Conservation (phyloP, 2,329 filamentous ascomycete genomes). For the Fusarium anthophilum region DNA sequence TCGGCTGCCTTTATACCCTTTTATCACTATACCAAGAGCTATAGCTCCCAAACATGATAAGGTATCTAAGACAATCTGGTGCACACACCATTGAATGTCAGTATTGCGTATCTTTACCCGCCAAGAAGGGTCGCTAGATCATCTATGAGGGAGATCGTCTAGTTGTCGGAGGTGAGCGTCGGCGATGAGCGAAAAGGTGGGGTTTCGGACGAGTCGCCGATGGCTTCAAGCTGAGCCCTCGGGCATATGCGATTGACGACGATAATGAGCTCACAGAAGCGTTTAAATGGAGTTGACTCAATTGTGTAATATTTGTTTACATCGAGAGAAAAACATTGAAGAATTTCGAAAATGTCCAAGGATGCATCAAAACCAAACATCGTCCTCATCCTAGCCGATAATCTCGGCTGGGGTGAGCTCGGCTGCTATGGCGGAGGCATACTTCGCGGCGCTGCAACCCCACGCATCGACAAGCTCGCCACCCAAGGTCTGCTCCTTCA, state of each 20-base stretch:
- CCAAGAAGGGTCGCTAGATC: background rate
- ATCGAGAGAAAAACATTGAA: background rate
- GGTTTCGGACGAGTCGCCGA: constrained; percentile 1
- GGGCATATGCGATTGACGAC: background rate
- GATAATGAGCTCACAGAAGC: background rate
- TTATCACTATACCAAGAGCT: background rate
- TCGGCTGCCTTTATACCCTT: background rate
- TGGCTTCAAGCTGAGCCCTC: background rate
- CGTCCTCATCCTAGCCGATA: constrained; percentile 49
- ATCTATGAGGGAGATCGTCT: background rate
- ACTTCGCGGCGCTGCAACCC: constrained; percentile 47
- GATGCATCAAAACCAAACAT: constrained; percentile 42
- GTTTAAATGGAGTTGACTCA: background rate
- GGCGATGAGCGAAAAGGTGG: constrained; percentile 34
- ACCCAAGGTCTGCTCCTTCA: constrained; percentile 46
- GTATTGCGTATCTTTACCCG: constrained; percentile 3
- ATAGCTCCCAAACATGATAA: background rate
- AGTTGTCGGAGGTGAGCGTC: constrained; percentile 32
- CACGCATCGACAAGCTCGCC: constrained; percentile 47
- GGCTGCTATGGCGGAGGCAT: constrained; percentile 48
- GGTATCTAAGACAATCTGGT: background rate
- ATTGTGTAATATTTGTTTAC: background rate
- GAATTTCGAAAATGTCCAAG: constrained; percentile 8
- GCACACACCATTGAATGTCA: constrained; percentile 3
- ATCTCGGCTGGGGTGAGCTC: constrained; percentile 50